Conservation (phyloP, 306 rosid genomes). For the Castanea crenata region DNA sequence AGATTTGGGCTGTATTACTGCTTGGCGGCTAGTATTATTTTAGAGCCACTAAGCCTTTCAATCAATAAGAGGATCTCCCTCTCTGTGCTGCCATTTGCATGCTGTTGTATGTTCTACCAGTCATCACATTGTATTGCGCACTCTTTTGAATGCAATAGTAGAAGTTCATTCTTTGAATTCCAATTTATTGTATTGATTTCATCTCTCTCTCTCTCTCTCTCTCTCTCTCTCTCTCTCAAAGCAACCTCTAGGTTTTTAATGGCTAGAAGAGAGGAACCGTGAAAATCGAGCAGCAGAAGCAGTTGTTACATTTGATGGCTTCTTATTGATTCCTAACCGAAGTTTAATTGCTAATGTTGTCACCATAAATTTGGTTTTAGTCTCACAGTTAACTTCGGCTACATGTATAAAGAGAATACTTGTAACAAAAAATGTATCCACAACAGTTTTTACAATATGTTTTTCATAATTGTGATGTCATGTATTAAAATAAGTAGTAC, state of each 20-base stretch:
- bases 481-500: no score
- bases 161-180: slow-evolving; percentile 48
- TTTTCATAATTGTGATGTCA: no score
- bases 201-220: slow-evolving; percentile 6
- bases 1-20: slow-evolving; percentile 29
- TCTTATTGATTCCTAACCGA: not conserved
- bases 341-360: not conserved
- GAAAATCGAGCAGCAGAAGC: not conserved
- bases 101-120: slow-evolving; percentile 43
- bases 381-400: not conserved
- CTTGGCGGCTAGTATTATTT: slow-evolving; percentile 35
- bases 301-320: not conserved
- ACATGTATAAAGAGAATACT: no score
- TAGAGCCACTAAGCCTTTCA: slow-evolving; percentile 39
- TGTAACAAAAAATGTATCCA: no score
- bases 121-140: slow-evolving; percentile 20
- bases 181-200: not conserved
- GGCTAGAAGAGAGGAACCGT: not conserved
- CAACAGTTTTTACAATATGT: no score
- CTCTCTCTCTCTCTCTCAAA: not conserved
- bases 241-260: no score
- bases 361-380: not conserved
- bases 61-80: slow-evolving; percentile 46
- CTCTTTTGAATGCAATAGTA: slow-evolving; percentile 23
- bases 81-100: slow-evolving; percentile 34